Evolutionary conservation across 306 rosid species (phyloP), one percentile per base, ranked within the genome.

Genomic region (Hippophae gyantsensis): DNA sequence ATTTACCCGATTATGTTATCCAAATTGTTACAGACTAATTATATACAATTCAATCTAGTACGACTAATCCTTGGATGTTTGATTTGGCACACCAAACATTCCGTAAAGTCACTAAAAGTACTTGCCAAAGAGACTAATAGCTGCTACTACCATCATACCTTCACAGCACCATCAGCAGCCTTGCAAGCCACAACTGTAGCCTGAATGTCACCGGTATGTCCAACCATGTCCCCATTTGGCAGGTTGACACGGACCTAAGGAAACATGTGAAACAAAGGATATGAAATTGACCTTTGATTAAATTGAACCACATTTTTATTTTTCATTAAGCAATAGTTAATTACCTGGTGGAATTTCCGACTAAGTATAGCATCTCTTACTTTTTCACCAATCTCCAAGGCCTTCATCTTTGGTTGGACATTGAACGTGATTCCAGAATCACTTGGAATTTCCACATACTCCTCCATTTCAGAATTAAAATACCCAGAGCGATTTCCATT

Each of bases 221-320:
- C 99, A 65, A 88, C 97, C 97, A 86, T 88, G 80, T 93, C 99
- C 10, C 97, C n/a, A 66, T 93, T 93, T 45, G 99, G 99, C 38
- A 93, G 75, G 82, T 93, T 93, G 71, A 93, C 94, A 60, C 99
- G 99, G 7, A 93, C 82, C 99, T 93, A 65, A 13, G 51, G 64
- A 65, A 25, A 54, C 61, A 62, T 46, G 56, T 7, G 27, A 64
- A 66, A 49, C 43, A 13, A 32, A 2, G 57, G 38, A 66, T 25
- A 44, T n/a, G 10, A 48, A 13, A 46, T 43, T 26, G 11, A 49
- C 25, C 6, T 13, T 32, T 12, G 54, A 49, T 10, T 43, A 40
- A 42, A 52, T 44, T 47, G 43, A 70, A 69, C 63, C 45, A 54
- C 27, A 32, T 23, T 43, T 44, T 52, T 54, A 10, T 13, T 44